phyloP scores from a whole-genome alignment of 805 yeast species.

The Diddensiella santjacobensis region DNA sequence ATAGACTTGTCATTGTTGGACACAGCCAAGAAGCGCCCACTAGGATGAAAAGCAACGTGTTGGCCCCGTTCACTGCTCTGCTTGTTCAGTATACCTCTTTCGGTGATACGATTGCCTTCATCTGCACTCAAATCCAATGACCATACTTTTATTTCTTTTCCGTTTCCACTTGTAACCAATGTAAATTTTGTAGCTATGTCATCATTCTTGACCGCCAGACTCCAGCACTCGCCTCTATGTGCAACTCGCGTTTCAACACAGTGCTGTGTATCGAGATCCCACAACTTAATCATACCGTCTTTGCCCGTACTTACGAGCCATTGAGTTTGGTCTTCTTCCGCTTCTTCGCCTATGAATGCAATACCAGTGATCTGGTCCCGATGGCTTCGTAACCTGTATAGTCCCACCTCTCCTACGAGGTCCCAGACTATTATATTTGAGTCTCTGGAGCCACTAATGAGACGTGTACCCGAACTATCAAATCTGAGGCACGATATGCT shows the following conservation, averaged over 20 bases:
- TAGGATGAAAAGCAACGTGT: conserved; percentile 52
- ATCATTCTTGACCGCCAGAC: conserved; percentile 46
- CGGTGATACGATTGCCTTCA: conserved; percentile 52
- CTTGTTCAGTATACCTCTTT: conserved; percentile 66
- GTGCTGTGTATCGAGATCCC: conserved; percentile 89
- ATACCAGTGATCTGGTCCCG: conserved; percentile 83
- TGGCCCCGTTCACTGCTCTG: conserved; percentile 56
- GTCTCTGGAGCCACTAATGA: conserved; percentile 84
- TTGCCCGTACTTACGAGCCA: conserved; percentile 75
- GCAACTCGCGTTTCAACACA: conserved; percentile 94
- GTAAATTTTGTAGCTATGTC: not conserved
- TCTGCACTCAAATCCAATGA: conserved; percentile 50
- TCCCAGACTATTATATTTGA: conserved; percentile 90
- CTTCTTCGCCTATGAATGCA: conserved; percentile 39
- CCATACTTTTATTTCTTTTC: conserved; percentile 85
- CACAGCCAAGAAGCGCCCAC: conserved; percentile 49
- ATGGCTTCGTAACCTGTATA: conserved; percentile 83
- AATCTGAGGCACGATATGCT: conserved; percentile 67
- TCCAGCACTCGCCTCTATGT: conserved; percentile 92
- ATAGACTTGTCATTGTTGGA: conserved; percentile 79
- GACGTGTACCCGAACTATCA: conserved; percentile 77
- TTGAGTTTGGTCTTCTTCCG: conserved; percentile 36
- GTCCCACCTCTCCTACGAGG: conserved; percentile 84
- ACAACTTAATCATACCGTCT: conserved; percentile 86
- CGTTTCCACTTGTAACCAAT: conserved; percentile 70